A percentile compares a stretch with the other conserved stretches of the same genome.
Conservation (phyloP, 2,329 filamentous ascomycete genomes). For the Aspergillus fischeri region DNA sequence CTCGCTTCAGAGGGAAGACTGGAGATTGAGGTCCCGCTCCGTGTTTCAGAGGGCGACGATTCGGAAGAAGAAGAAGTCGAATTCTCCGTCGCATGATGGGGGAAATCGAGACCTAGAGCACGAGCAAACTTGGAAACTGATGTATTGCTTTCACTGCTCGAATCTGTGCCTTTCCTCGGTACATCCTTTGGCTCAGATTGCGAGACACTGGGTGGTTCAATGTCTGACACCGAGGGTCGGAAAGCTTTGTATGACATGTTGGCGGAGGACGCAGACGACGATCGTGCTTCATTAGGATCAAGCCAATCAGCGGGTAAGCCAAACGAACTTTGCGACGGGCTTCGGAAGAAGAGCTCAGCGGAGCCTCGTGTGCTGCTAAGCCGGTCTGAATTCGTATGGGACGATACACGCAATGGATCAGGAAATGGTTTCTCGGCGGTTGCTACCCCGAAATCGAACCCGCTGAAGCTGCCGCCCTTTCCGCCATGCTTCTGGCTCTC, state of each 20-base stretch:
- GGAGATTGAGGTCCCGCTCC: constrained; percentile 60
- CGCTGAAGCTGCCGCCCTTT: constrained; percentile 21
- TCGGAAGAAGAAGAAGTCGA: constrained; percentile 64
- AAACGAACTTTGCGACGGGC: constrained; percentile 13
- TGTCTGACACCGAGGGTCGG: constrained; percentile 11
- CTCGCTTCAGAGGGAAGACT: constrained; percentile 49
- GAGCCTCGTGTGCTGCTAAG: constrained; percentile 19
- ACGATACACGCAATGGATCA: constrained; percentile 14
- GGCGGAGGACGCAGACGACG: constrained; percentile 10
- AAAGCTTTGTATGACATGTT: constrained; percentile 19
- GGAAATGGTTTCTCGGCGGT: constrained; percentile 4
- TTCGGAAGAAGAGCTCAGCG: constrained; percentile 18
- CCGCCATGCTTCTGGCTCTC: constrained; percentile 10
- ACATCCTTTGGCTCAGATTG: constrained; percentile 8
- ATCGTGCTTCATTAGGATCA: constrained; percentile 17
- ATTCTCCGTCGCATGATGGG: constrained; percentile 60
- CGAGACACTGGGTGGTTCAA: constrained; percentile 19
- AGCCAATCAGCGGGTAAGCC: constrained; percentile 15
- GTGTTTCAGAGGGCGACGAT: constrained; percentile 57
- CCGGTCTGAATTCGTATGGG: constrained; percentile 16
- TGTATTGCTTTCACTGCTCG: constrained; percentile 26
- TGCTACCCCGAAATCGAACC: constrained; percentile 29
- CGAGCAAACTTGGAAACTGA: constrained; percentile 40
- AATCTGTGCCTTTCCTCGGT: constrained; percentile 20
- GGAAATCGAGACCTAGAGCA: constrained; percentile 49